Base-by-base conservation (phyloP, 495 filamentous ascomycete species). In the Aspergillus nidulans region DNA sequence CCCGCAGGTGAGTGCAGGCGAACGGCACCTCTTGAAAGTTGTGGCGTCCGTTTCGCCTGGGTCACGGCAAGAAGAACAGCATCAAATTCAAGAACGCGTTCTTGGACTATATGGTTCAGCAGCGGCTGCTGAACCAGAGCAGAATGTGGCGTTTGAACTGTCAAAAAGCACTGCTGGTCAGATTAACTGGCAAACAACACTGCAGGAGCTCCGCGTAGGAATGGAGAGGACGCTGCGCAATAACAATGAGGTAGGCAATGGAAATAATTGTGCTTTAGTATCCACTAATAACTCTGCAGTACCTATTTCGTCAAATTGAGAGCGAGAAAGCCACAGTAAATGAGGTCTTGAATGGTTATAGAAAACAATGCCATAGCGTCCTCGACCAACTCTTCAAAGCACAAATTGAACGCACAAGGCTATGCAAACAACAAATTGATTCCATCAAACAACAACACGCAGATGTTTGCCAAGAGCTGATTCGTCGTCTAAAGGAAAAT, bases 361-460 rank as follows among this genome's bases (percentile, higher is more conserved):
- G 61, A 24, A 49, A 64, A 44, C 64, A 67, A 21, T 73, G 72
- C 50, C 39, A 69, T 56, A 58, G 42, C 8, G 65, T 69, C 16
- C 61, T 75, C n/a, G 66, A 71, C 43, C 62, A 64, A 38, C 52
- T 75, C 9, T 63, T 64, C 49, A 46, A 59, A 24, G 67, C 63
- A 8, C 72, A 75, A 10, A 58, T 68, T 49, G 62, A 58, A 30
- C 65, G 69, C 3, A 67, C 73, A 48, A 55, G 57, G 34, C 19
- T 73, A 12, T 70, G 69, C 30, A 53, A 57, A 21, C 61, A 71
- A 46, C 68, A 73, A 49, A 67, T 71, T 58, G 45, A 63, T 0
- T 48, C 51, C 9, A 62, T 72, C 20, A 64, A 63, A 47, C 56
- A 65, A 12, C 68, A 73, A 13, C 69, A 75, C 52, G 56, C 62